Base-by-base conservation (phyloP, 2,329 filamentous ascomycete species). In the Thelonectria rubi region DNA sequence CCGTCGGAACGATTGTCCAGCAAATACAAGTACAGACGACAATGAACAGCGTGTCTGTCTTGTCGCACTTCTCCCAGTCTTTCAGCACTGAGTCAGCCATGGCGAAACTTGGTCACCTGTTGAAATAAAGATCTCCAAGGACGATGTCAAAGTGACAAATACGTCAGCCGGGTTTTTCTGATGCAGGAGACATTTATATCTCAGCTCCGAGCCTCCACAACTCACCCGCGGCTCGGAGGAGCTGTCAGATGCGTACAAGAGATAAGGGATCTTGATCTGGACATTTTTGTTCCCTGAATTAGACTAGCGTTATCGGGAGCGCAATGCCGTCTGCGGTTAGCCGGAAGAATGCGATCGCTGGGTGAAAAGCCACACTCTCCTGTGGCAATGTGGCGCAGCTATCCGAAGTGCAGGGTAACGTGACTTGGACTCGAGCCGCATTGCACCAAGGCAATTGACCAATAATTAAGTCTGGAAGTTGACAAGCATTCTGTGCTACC, bases 1-100 rank as follows among this genome's bases (percentile, higher is more conserved):
- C 64, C 37, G 64, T 64, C 5, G 64, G 64, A 7, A 65, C 61
- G 34, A 65, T 65, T 37, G 61, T 64, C 64, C 64, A 65, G 48
- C 64, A 65, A n/a, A 65, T 64, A 30, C 57, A 60, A 24, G 61
- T 65, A 37, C 64, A 65, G 57, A 65, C 42, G 15, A 65, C 48
- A 37, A 65, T 64, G 32, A 65, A 65, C 17, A 64, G 50, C 7
- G 61, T 65, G 58, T 65, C 64, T 18, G 55, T 64, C 58, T 47
- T 58, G 47, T 65, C 61, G 54, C 61, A 65, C 15, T 58, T 45
- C 24, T 42, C 64, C 64, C 64, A 65, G 20, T 65, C 53, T 47
- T 65, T 60, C 21, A 64, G 58, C 58, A 64, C 61, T 6, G 61
- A 50, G 48, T 60, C 52, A 12, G 58, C 58, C 61, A 61, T 61